phyloP scores from a whole-genome alignment of 352 stramenopile species.

The Aphanomyces stellatus region DNA sequence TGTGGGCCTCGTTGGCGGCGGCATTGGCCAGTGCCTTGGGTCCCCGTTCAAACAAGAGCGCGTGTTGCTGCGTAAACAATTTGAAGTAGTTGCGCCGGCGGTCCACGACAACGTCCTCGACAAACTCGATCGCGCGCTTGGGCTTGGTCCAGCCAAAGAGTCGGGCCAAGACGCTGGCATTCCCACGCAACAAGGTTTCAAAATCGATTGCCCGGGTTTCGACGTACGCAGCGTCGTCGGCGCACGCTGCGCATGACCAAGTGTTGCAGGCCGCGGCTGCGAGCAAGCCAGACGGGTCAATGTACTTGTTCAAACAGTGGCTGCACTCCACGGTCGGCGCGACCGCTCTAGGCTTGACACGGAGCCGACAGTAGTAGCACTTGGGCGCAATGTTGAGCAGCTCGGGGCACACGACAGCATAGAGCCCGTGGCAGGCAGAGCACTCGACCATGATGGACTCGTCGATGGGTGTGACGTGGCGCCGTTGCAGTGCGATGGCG shows the following conservation, averaged over 20 bases:
- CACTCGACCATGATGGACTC: slow-evolving; percentile 8
- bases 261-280: not conserved
- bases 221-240: not conserved
- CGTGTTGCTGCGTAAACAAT: not conserved
- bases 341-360: not conserved
- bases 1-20: not conserved
- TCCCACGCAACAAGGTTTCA: not conserved
- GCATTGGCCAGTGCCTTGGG: not conserved
- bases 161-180: not conserved
- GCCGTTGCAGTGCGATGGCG: not conserved
- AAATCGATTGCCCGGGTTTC: not conserved
- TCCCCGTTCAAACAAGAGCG: not conserved
- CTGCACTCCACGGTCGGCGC: not conserved
- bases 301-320: not conserved
- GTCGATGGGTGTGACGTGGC: not conserved
- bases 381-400: slow-evolving; percentile 13
- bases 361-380: slow-evolving; percentile 15
- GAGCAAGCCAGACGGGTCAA: slow-evolving; percentile 6
- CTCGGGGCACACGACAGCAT: not conserved
- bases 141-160: slow-evolving; percentile 2
- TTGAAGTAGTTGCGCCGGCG: slow-evolving; percentile 16
- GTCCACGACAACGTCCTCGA: not conserved
- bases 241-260: not conserved
- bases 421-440: not conserved
- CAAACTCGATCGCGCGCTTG: not conserved